A percentile compares a stretch with the other conserved stretches of the same genome.
These are phyloP conservation scores for Grigorovia jiainica DNA, from an alignment of 805 yeast genomes.

Conservation along the genomic window DNA sequence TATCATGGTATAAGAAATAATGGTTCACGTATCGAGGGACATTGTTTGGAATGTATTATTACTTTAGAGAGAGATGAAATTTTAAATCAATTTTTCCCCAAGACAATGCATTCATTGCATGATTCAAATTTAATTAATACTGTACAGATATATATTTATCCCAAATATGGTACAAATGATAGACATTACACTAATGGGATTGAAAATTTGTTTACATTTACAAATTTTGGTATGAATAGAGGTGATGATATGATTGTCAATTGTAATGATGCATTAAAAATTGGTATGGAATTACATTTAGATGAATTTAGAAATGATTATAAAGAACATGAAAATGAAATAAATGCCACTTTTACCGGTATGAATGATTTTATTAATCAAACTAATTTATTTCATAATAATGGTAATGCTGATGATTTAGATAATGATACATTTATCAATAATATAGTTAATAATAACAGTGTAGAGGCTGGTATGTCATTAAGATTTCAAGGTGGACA, in stretches of 20 bases:
- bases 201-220: slow-evolving; percentile 30
- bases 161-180: slow-evolving; percentile 30
- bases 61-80: slow-evolving; percentile 22
- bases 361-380: slow-evolving; percentile 13
- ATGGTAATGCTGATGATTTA: slow-evolving; percentile 23
- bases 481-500: slow-evolving; percentile 11
- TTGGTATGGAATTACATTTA: slow-evolving; percentile 25
- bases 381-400: slow-evolving; percentile 11
- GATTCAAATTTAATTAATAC: slow-evolving; percentile 11
- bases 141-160: slow-evolving; percentile 29
- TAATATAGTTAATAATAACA: slow-evolving; percentile 5
- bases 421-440: slow-evolving; percentile 10
- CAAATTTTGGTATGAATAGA: slow-evolving; percentile 32
- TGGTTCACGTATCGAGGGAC: slow-evolving; percentile 16
- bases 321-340: slow-evolving; percentile 2
- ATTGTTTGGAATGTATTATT: slow-evolving; percentile 17
- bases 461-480: slow-evolving; percentile 20
- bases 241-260: slow-evolving; percentile 32
- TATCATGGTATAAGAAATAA: slow-evolving; percentile 24
- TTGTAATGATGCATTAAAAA: slow-evolving; percentile 30
- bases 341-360: slow-evolving; percentile 10
- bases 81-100: slow-evolving; percentile 18
- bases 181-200: slow-evolving; percentile 28
- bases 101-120: background rate
- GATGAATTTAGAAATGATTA: slow-evolving; percentile 9